Conservation (phyloP, 2,329 filamentous ascomycete species). For the Diplodia scrobiculata region DNA sequence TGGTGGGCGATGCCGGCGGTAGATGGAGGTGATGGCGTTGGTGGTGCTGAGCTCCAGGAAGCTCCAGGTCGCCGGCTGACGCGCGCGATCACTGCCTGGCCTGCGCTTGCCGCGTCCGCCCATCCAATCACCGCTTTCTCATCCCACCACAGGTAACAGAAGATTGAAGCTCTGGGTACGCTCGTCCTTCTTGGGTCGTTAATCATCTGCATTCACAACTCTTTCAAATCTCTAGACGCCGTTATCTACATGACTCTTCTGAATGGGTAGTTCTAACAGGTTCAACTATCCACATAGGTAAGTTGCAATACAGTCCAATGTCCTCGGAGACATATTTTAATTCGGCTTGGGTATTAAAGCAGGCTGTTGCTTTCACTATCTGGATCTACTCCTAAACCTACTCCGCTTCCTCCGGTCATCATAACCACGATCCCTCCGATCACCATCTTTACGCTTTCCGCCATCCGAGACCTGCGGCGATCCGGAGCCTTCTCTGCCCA, state of each 20-base stretch:
- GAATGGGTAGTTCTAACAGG: too few species aligned
- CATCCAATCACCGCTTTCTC: slow-evolving; percentile 18
- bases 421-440: slow-evolving; percentile 36
- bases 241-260: too few species aligned
- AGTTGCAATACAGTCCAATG: too few species aligned
- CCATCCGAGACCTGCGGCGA: slow-evolving; percentile 31
- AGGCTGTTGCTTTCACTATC: too few species aligned
- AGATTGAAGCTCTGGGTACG: too few species aligned
- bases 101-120: slow-evolving; percentile 10
- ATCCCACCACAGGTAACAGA: background rate
- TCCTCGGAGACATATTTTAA: too few species aligned
- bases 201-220: too few species aligned
- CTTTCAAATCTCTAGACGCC: too few species aligned
- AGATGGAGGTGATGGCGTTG: slow-evolving; percentile 26
- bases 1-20: slow-evolving; percentile 25
- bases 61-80: slow-evolving; percentile 26
- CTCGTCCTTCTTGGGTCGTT: too few species aligned
- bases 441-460: slow-evolving; percentile 40
- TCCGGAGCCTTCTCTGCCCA: slow-evolving; percentile 25
- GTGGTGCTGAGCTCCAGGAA: slow-evolving; percentile 23
- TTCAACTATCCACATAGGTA: too few species aligned
- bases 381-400: slow-evolving; percentile 35
- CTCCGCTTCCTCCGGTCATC: slow-evolving; percentile 33
- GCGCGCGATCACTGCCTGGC: slow-evolving; percentile 23
- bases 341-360: too few species aligned